A percentile compares a stretch with the other conserved stretches of the same genome.
Conservation (phyloP, 768 basidiomycete genomes). For the Serendipita sp. region DNA sequence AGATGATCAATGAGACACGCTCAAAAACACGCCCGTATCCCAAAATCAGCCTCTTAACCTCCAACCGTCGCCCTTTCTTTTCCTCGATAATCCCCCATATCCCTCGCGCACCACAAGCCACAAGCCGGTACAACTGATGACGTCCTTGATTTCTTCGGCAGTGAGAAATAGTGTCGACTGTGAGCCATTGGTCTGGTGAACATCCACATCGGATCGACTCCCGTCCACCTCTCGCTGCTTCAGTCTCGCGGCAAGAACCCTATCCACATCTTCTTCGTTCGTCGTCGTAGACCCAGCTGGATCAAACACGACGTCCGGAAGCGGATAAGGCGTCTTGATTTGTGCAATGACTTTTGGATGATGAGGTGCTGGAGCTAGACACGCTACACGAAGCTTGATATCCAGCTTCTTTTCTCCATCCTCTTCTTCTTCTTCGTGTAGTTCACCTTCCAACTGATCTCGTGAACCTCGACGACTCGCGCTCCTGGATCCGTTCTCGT, state of each 20-base stretch:
- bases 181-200: not conserved
- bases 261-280: not conserved
- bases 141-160: constrained; percentile 25
- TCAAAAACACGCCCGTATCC: not conserved
- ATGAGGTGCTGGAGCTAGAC: constrained; percentile 26
- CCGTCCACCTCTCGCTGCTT: not conserved
- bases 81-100: constrained; percentile 22
- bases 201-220: not conserved
- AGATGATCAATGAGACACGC: not conserved
- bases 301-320: constrained; percentile 19
- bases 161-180: constrained; percentile 18
- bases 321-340: constrained; percentile 22
- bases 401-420: not conserved
- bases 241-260: not conserved
- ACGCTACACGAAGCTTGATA: constrained; percentile 18
- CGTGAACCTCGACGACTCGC: not conserved
- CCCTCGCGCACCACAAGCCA: constrained; percentile 25
- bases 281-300: constrained; percentile 10
- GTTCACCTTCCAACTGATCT: not conserved
- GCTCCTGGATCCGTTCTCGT: not conserved
- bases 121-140: constrained; percentile 23
- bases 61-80: constrained; percentile 15
- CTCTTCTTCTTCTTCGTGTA: not conserved
- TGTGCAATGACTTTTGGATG: constrained; percentile 26
- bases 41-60: constrained; percentile 10